A percentile compares a stretch with the other conserved stretches of the same genome.
phyloP scores from a whole-genome alignment of 1,139 yeast genomes.

The Pichia terricola region DNA sequence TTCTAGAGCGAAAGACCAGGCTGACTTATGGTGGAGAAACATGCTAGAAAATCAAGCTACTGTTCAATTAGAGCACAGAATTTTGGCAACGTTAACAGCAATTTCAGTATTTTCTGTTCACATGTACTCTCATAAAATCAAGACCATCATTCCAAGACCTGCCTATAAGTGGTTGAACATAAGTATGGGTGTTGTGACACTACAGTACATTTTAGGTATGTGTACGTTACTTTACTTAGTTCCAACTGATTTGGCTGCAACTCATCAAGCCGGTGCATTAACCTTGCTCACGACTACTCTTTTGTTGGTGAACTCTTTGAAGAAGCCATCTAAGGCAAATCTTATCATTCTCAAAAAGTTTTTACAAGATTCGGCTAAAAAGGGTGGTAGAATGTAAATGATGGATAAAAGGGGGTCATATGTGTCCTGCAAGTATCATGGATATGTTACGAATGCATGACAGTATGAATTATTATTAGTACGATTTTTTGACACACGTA shows the following conservation, averaged over 20 bases:
- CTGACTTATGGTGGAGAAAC: constrained; percentile 87
- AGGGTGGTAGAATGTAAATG: background rate
- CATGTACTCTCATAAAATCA: constrained; percentile 47
- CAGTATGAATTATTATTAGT: no score
- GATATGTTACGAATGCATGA: no score
- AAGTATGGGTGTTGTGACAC: constrained; percentile 70
- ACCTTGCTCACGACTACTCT: constrained; percentile 76
- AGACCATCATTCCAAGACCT: constrained; percentile 52
- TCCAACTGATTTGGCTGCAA: constrained; percentile 87
- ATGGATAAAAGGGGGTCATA: background rate
- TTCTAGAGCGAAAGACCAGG: constrained; percentile 53
- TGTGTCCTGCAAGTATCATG: background rate
- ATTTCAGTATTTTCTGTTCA: constrained; percentile 59
- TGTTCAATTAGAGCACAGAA: constrained; percentile 86
- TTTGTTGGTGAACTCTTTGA: constrained; percentile 58
- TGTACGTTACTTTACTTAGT: constrained; percentile 78
- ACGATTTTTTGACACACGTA: no score
- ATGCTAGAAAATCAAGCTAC: constrained; percentile 92
- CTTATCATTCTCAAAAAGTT: constrained; percentile 21
- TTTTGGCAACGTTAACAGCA: constrained; percentile 76
- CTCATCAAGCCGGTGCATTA: constrained; percentile 96
- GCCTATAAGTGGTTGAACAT: constrained; percentile 51
- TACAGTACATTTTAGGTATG: constrained; percentile 83
- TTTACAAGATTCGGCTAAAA: constrained; percentile 14
- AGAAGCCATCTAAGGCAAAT: constrained; percentile 43